These are phyloP conservation scores for Neurospora sp. DNA, from an alignment of 495 filamentous ascomycete species.

Conservation along the genomic window DNA sequence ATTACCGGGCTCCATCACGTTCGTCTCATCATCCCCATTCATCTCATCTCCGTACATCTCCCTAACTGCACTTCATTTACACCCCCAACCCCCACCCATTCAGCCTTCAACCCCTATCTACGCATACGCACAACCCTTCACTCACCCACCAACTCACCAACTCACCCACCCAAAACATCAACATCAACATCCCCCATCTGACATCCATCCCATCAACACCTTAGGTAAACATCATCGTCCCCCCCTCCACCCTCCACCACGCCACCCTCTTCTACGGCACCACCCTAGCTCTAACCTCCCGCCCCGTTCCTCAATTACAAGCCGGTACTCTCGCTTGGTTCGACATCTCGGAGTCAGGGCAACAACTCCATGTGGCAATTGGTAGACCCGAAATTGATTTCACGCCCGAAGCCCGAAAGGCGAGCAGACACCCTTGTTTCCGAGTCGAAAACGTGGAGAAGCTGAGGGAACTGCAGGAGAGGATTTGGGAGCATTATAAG, in stretches of 20 bases:
- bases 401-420: slow-evolving; percentile 20
- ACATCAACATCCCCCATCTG: not conserved
- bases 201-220: not conserved
- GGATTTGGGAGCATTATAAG: slow-evolving; percentile 45
- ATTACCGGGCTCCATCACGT: slow-evolving; percentile 49
- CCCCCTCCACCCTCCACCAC: slow-evolving; percentile 39
- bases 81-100: slow-evolving; percentile 33
- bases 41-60: not conserved
- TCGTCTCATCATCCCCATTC: not conserved
- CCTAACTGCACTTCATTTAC: slow-evolving; percentile 26
- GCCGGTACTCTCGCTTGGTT: slow-evolving; percentile 47
- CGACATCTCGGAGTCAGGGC: slow-evolving; percentile 45
- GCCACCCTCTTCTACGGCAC: slow-evolving; percentile 46
- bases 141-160: slow-evolving; percentile 36
- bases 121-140: too few species aligned
- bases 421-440: slow-evolving; percentile 49
- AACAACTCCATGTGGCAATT: slow-evolving; percentile 50
- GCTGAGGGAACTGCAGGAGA: slow-evolving; percentile 34
- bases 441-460: slow-evolving; percentile 34
- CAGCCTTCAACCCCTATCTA: slow-evolving; percentile 40
- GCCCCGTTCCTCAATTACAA: slow-evolving; percentile 42
- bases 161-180: slow-evolving; percentile 21
- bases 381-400: slow-evolving; percentile 28
- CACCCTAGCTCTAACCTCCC: slow-evolving; percentile 41
- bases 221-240: slow-evolving; percentile 47